A percentile compares a stretch with the other conserved stretches of the same genome.
Evolutionary conservation across 768 basidiomycete species (phyloP).

Genomic region (Termitomyces sp.): DNA sequence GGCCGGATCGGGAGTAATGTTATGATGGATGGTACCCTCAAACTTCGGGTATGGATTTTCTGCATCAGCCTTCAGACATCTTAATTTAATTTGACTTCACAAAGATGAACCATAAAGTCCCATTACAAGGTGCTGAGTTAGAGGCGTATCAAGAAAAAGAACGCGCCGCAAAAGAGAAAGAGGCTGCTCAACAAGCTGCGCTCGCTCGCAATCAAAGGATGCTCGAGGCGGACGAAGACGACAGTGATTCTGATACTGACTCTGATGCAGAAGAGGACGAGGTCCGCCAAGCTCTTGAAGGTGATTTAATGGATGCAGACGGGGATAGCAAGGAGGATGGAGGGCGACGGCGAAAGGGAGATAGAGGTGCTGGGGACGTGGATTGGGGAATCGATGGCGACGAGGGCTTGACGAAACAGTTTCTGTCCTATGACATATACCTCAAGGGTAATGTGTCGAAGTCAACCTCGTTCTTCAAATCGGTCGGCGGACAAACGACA

Average conservation of each 20-base stretch:
- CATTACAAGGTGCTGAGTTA: slow-evolving; percentile 84
- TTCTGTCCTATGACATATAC: slow-evolving; percentile 93
- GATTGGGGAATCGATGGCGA: slow-evolving; percentile 79
- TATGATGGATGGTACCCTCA: slow-evolving; percentile 73
- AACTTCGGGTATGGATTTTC: slow-evolving; percentile 53
- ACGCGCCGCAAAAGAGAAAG: slow-evolving; percentile 74
- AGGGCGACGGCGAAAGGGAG: slow-evolving; percentile 39
- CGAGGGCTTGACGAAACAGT: slow-evolving; percentile 68
- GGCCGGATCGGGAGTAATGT: slow-evolving; percentile 87
- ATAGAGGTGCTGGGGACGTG: slow-evolving; percentile 48
- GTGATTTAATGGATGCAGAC: slow-evolving; percentile 45
- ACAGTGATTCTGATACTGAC: slow-evolving; percentile 74
- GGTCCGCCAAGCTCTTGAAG: slow-evolving; percentile 54
- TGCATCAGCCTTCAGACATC: neutral
- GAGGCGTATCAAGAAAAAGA: slow-evolving; percentile 79
- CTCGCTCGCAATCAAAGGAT: slow-evolving; percentile 81
- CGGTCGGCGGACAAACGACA: slow-evolving; percentile 62
- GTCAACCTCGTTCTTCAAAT: slow-evolving; percentile 86
- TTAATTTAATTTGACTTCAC: slow-evolving; percentile 4
- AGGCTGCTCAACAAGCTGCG: slow-evolving; percentile 83
- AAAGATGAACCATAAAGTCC: slow-evolving; percentile 87
- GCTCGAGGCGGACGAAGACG: slow-evolving; percentile 93
- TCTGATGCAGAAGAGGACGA: slow-evolving; percentile 64
- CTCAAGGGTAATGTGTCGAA: slow-evolving; percentile 94
- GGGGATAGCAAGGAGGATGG: slow-evolving; percentile 30